These are phyloP conservation scores for Saccharomycopsis synnaedendra DNA, from an alignment of 805 yeast species.

Conservation along the genomic window DNA sequence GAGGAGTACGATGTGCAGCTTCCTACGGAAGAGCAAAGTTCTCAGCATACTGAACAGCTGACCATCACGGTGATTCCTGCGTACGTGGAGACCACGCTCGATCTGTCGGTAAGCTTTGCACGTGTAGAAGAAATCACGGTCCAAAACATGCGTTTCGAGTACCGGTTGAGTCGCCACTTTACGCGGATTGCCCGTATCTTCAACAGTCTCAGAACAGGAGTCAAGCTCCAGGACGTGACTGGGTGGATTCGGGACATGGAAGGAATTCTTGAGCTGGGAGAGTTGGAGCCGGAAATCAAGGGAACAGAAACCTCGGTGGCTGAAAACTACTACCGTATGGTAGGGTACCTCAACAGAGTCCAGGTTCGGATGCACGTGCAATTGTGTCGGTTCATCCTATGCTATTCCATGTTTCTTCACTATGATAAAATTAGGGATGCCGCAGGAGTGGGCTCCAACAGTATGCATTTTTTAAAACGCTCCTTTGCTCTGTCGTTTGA, in stretches of 20 bases:
- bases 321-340: constrained; percentile 5
- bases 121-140: constrained; percentile 1
- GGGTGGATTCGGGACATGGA: constrained; percentile 5
- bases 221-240: constrained; percentile 1
- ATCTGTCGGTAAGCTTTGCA: constrained; percentile 1
- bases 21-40: constrained; percentile 2
- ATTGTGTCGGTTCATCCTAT: constrained; percentile 3
- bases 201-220: constrained; percentile 8
- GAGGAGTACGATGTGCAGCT: constrained; percentile 10
- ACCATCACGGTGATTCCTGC: constrained; percentile 5
- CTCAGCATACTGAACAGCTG: not conserved
- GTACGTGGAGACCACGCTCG: not conserved
- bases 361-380: not conserved
- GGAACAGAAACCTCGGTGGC: not conserved
- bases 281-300: not conserved
- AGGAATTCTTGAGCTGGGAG: not conserved
- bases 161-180: constrained; percentile 1
- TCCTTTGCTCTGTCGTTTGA: constrained; percentile 1
- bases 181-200: not conserved
- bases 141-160: constrained; percentile 3
- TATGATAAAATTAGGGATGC: constrained; percentile 5
- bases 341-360: constrained; percentile 2
- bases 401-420: constrained; percentile 2
- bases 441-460: constrained; percentile 3
- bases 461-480: constrained; percentile 7